A percentile compares a stretch with the other conserved stretches of the same genome.
Evolutionary conservation across 345 rosid species (phyloP).

Genomic region (Anacardium occidentale): DNA sequence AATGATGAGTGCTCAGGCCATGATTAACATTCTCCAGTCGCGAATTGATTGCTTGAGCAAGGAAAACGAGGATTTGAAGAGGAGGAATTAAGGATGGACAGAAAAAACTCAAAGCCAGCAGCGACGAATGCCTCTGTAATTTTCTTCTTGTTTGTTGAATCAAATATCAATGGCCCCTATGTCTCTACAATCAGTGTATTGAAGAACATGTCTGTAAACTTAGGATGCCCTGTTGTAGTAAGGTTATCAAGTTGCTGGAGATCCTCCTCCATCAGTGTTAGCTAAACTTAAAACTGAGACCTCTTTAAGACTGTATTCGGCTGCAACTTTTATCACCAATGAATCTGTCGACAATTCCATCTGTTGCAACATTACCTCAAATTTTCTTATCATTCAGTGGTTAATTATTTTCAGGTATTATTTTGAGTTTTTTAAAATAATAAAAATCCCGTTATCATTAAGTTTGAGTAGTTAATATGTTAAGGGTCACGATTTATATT

Average conservation of each 20-base stretch:
- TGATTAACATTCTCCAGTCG: constrained; percentile 74
- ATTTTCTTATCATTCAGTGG: neutral
- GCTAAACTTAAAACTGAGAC: neutral
- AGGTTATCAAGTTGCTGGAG: neutral
- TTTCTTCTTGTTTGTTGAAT: constrained; percentile 7
- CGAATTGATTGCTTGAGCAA: constrained; percentile 53
- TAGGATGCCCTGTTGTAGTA: constrained; percentile 11
- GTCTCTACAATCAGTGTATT: neutral
- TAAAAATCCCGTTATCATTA: too few relatives aligned
- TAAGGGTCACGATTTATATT: too few relatives aligned
- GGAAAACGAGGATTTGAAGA: constrained; percentile 75
- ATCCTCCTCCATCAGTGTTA: neutral
- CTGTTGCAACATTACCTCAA: neutral
- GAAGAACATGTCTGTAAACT: constrained; percentile 6
- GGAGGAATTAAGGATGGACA: constrained; percentile 57
- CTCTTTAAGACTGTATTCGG: neutral
- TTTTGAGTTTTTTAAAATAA: too few relatives aligned
- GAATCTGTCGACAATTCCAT: neutral
- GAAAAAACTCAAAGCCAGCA: constrained; percentile 1
- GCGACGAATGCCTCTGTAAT: neutral
- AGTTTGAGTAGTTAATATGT: too few relatives aligned
- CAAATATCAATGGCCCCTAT: neutral
- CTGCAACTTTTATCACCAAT: neutral
- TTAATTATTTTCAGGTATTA: too few relatives aligned
- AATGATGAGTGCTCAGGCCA: constrained; percentile 77